Base-by-base conservation (phyloP, 2,329 filamentous ascomycete genomes). In the Pseudogymnoascus sp. region DNA sequence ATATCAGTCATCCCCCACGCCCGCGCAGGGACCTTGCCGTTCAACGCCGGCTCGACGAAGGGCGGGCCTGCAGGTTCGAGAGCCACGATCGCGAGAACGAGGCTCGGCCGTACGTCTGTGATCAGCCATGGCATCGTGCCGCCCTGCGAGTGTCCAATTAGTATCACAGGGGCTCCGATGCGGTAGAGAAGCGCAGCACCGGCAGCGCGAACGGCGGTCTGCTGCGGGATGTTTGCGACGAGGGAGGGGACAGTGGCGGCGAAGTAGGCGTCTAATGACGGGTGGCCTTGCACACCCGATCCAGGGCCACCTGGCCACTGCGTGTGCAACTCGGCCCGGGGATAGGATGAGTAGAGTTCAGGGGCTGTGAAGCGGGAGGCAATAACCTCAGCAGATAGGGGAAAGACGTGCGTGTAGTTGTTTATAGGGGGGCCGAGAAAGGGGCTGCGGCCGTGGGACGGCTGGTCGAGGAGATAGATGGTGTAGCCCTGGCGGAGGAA, bases 31-130 rank as follows among this genome's bases (percentile, higher is more conserved):
- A 73, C 70, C 0, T 74, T 65, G 0, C 66, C 68, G n/a, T 71
- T 74, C 37, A 79, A 74, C 31, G 76, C 70, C 8, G 72, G 73
- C 12, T 81, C 77, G 26, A 67, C 72, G 67, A 82, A 83, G 0
- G 79, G 80, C 10, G 81, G 79, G 0, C 80, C 80, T 0, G 72
- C 73, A 2, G 80, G 79, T 68, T 83, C 81, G 2, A 83, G 66
- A 0, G 76, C 70, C 1, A 82, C 68, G 2, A 82, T 71, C 0
- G 72, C 76, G 50, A 75, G 74, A 4, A 78, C 74, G 2, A 80
- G 73, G 3, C 71, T 59, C 1, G 79, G 79, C 0, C 77, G 72
- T 22, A 71, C 69, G 68, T 83, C 74, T 37, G 78, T 73, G 56
- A 78, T 70, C 60, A 82, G 43, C 70, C 78, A 75, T 6, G 76